Evolutionary conservation across 164 flowering plant species (phyloP), one percentile per base, ranked within the genome.

Genomic region (Malania oleifera): DNA sequence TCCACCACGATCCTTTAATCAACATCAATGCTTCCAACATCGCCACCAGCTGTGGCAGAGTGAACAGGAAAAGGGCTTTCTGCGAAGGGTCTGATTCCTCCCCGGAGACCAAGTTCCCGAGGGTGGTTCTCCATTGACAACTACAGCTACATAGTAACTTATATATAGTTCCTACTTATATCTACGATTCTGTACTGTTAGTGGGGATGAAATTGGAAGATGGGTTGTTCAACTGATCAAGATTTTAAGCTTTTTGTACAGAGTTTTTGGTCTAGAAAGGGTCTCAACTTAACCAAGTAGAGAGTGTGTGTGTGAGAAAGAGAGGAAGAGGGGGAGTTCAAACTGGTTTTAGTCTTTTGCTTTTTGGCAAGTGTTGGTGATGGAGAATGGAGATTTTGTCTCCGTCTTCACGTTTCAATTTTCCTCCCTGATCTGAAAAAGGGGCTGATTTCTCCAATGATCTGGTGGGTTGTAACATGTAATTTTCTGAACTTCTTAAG

Each of bases 41-140:
- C 76, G 58, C 15, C 59, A 52, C 23, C 46, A 39, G 25, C 54
- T 72, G 78, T 63, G 75, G 68, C 1, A 64, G 59, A 50, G 18
- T 73, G 20, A 68, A 66, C 52, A 70, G 72, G 60, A 85, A 82
- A 60, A 82, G 85, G 67, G 69, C 44, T 39, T 34, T 66, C 10
- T 56, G 24, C 52, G 88, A 81, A 56, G 85, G 67, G 26, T 68
- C 72, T 31, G 85, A 77, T 60, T 70, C 77, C 50, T 68, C 82
- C 20, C 53, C 65, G 54, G 77, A 67, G 37, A 60, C 71, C 57
- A 82, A 86, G 71, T 74, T 63, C 56, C 91, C 76, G 59, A 78
- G 77, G 71, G 63, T 81, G 60, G 68, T 67, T 68, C 78, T 81
- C 35, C 75, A 73, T 54, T 83, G 78, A 81, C 73, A 25, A 10